Conservation (phyloP, 352 stramenopile species). For the Phytophthora podocarpi region DNA sequence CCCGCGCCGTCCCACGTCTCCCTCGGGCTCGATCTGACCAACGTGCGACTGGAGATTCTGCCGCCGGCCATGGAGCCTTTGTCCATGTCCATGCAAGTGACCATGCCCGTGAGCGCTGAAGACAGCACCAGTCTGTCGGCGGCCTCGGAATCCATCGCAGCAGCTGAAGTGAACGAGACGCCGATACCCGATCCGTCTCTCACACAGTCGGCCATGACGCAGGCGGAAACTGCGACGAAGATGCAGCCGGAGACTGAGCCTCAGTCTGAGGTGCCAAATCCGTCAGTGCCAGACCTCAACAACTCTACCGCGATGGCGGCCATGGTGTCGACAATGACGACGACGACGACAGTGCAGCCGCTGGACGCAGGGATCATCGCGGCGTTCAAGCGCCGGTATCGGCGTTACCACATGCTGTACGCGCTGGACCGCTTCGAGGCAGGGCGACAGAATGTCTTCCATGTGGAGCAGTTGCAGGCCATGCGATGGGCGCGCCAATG, state of each 20-base stretch:
- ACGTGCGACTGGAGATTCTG: constrained; percentile 57
- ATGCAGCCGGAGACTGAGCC: constrained; percentile 11
- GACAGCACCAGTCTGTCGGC: constrained; percentile 32
- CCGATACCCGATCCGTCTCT: constrained; percentile 16
- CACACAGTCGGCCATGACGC: constrained; percentile 5
- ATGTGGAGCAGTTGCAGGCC: constrained; percentile 51
- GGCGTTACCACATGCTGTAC: constrained; percentile 58
- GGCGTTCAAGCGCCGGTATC: constrained; percentile 61
- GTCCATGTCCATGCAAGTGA: constrained; percentile 43
- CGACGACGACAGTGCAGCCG: constrained; percentile 34
- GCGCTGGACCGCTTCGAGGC: constrained; percentile 57
- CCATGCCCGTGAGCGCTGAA: constrained; percentile 46
- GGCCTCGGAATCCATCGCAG: constrained; percentile 34
- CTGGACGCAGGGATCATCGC: constrained; percentile 50
- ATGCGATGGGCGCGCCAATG: constrained; percentile 61
- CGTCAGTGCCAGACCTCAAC: constrained; percentile 6
- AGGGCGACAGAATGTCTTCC: constrained; percentile 50
- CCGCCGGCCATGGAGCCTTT: constrained; percentile 49
- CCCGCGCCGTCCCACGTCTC: constrained; percentile 50
- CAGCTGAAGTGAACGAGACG: constrained; percentile 16
- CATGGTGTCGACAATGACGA: constrained; percentile 21
- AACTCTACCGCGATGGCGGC: constrained; percentile 13
- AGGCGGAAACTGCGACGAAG: constrained; percentile 8
- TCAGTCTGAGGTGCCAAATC: constrained; percentile 1
- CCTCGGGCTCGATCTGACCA: constrained; percentile 58